A percentile compares a stretch with the other conserved stretches of the same genome.
phyloP scores from a whole-genome alignment of 371 early-diverging fungal genomes.

The Lichtheimia hyalospora region DNA sequence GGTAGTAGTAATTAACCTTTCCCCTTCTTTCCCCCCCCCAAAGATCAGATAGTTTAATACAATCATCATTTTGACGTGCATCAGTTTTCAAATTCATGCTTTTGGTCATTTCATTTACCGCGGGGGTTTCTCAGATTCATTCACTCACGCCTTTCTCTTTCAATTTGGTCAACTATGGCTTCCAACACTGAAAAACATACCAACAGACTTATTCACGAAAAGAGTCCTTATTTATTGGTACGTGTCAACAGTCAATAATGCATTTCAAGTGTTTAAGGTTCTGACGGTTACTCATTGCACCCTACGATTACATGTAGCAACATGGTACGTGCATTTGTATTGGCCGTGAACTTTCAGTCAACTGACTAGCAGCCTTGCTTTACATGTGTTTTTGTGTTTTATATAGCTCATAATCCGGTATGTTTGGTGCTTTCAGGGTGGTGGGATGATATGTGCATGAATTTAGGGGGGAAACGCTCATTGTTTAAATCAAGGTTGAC shows the following conservation, averaged over 20 bases:
- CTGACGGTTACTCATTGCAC: no score
- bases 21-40: no score
- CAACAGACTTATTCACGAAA: conserved; percentile 59
- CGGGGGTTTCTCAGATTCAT: neutral
- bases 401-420: conserved; percentile 49
- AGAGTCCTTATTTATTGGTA: conserved; percentile 65
- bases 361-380: neutral
- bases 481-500: conserved; percentile 46
- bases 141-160: neutral
- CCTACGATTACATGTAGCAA: conserved; percentile 29
- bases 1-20: no score
- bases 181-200: conserved; percentile 16
- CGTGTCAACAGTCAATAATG: neutral
- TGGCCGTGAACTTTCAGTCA: no score
- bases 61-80: no score
- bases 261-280: neutral
- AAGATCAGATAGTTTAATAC: no score
- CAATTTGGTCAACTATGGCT: neutral
- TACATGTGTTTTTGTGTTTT: neutral
- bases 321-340: conserved; percentile 30
- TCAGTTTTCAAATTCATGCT: no score
- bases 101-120: no score
- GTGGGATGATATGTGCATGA: neutral
- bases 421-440: conserved; percentile 4
- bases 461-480: neutral